Evolutionary conservation across 805 yeast genomes (phyloP).

Genomic region (Wickerhamomyces xylosicus): DNA sequence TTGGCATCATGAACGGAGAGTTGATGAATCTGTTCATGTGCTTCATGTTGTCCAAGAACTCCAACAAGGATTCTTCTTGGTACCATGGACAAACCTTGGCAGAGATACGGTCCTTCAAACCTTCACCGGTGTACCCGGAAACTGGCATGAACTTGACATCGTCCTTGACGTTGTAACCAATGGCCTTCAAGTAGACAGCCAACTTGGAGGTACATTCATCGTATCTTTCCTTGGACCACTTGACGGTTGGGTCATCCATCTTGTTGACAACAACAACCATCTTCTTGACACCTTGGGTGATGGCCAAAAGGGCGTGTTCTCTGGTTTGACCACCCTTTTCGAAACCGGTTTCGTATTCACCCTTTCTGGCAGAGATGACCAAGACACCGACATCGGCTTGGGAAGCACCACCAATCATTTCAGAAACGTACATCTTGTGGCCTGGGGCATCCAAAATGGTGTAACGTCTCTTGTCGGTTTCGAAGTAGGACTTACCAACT

Average conservation of each 20-base stretch:
- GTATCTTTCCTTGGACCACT: conserved; percentile 93
- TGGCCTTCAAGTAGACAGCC: conserved; percentile 67
- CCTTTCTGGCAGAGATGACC: conserved; percentile 96
- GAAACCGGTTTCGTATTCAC: conserved; percentile 98
- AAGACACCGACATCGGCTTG: conserved; percentile 98
- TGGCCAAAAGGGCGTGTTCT: conserved; percentile 95
- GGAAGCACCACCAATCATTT: conserved; percentile 99
- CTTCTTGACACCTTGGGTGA: conserved; percentile 96
- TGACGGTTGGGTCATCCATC: conserved; percentile 97
- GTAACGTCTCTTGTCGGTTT: conserved; percentile 95
- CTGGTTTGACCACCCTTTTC: conserved; percentile 99
- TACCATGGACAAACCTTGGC: conserved; percentile 83
- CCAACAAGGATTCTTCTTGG: conserved; percentile 83
- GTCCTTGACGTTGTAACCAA: conserved; percentile 78
- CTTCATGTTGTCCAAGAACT: conserved; percentile 76
- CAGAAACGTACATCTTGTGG: conserved; percentile 96
- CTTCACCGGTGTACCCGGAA: conserved; percentile 96
- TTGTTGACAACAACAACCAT: conserved; percentile 91
- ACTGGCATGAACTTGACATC: conserved; percentile 94
- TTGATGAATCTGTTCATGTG: conserved; percentile 77
- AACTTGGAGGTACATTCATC: conserved; percentile 89
- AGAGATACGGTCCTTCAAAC: conserved; percentile 78
- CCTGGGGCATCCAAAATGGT: conserved; percentile 99
- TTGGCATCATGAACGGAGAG: conserved; percentile 96
- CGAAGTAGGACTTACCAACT: conserved; percentile 96